A percentile compares a stretch with the other conserved stretches of the same genome.
These are phyloP conservation scores for Mangifera indica DNA, from an alignment of 345 rosid species.

Conservation along the genomic window DNA sequence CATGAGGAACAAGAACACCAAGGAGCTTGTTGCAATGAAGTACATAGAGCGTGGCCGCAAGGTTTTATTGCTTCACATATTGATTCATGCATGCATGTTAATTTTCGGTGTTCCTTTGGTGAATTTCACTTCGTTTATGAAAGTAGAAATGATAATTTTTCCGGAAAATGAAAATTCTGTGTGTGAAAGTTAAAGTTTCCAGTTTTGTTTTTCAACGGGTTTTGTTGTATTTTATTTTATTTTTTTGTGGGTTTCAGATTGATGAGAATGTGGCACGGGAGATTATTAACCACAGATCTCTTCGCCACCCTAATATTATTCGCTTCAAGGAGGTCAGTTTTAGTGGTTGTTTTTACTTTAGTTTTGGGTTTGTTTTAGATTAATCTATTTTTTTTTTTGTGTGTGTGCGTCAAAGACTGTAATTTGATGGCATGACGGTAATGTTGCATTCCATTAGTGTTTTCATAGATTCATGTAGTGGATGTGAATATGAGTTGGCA, in stretches of 20 bases:
- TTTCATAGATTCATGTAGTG: background rate
- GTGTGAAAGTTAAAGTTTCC: background rate
- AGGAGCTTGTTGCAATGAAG: conserved; percentile 88
- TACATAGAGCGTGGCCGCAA: conserved; percentile 85
- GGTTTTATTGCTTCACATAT: conserved; percentile 33
- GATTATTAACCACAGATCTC: conserved; percentile 59
- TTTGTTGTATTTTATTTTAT: too few species aligned
- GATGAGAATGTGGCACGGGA: conserved; percentile 61
- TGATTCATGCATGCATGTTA: conserved; percentile 8
- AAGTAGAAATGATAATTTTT: background rate
- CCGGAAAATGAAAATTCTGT: background rate
- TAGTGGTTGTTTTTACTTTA: background rate
- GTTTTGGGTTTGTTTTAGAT: background rate
- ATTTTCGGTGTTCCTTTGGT: background rate
- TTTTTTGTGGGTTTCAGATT: conserved; percentile 35
- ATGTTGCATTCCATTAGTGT: background rate
- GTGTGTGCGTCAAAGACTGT: background rate
- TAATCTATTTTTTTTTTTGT: background rate
- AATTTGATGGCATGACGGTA: background rate
- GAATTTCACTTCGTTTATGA: background rate
- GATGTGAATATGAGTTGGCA: background rate
- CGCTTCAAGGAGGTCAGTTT: conserved; percentile 52
- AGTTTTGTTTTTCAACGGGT: background rate
- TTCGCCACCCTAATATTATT: conserved; percentile 58
- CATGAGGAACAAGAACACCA: conserved; percentile 71